Base-by-base conservation (phyloP, 768 basidiomycete genomes). In the Hypsizygus marmoreus region DNA sequence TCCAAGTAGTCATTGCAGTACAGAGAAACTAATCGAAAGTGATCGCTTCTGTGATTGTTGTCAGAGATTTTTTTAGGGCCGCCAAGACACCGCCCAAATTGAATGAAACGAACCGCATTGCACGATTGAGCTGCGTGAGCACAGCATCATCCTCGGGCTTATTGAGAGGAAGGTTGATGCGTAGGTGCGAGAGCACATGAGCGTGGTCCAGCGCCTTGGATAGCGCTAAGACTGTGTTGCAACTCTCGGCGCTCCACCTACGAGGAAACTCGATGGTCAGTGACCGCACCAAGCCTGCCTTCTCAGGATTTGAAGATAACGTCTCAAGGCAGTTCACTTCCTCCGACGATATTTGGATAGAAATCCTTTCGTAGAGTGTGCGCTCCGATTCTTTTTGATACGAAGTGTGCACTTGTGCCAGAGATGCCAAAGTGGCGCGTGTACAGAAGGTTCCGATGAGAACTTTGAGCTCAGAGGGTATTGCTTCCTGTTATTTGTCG, bases 381-480 rank as follows among this genome's bases (percentile, higher is more conserved):
- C 23, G 39, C 39, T 40, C 39, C n/a, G 24, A 16, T 40, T 40
- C 23, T 8, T 25, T 14, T 40, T 40, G 24, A 16, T 26, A 40
- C 24, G 23, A 40, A 25, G 39, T 40, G 39, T 40, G 39, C 4
- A 26, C 10, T 40, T 40, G 24, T 25, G 39, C 39, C 4, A 40
- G 39, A 40, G 39, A 40, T 7, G 39, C 39, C 39, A 26, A 40
- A n/a, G 23, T 40, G 39, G 23, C 28, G 39, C 23, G 39, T 26
- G 39, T 40, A 25, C 39, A 40, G 28, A 25, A 40, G 16, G 24
- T 40, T 25, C 20, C 39, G 26, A 40, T 40, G 23, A 13, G 28
- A 4, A 14, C 9, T 28, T 40, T 40, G 19, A 40, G 39, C 22
- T 40, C 39, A n/a, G 39, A 40, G 39, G 39, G 39, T 13, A 40